A percentile compares a stretch with the other conserved stretches of the same genome.
Evolutionary conservation across 345 rosid genomes (phyloP).

Genomic region (Melastoma malabathricum): DNA sequence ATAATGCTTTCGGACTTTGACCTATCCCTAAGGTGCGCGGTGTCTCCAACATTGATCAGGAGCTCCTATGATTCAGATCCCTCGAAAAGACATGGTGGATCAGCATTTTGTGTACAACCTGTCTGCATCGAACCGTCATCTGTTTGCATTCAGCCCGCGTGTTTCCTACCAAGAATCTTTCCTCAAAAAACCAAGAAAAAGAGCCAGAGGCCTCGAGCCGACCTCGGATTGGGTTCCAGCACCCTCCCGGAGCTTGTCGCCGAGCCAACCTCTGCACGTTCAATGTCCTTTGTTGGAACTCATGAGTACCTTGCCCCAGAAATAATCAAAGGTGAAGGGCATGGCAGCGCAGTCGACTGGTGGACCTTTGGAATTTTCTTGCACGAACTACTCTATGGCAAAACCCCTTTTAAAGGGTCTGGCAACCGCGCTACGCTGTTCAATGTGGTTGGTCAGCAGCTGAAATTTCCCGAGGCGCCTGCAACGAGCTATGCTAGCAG

Average conservation of each 20-base stretch:
- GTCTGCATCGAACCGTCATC: constrained; percentile 83
- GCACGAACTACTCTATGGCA: constrained; percentile 77
- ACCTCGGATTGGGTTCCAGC: constrained; percentile 32
- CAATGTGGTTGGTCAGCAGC: constrained; percentile 90
- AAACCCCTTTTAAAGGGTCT: constrained; percentile 90
- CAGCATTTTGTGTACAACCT: constrained; percentile 80
- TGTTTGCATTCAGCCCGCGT: constrained; percentile 75
- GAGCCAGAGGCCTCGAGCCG: constrained; percentile 33
- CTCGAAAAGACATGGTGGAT: constrained; percentile 46
- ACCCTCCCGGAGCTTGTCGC: constrained; percentile 84
- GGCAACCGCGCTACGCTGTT: constrained; percentile 88
- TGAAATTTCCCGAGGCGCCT: constrained; percentile 80
- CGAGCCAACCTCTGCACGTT: constrained; percentile 85
- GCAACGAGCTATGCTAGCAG: constrained; percentile 75
- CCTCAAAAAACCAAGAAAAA: constrained; percentile 77
- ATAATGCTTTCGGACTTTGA: constrained; percentile 99
- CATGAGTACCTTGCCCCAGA: constrained; percentile 97
- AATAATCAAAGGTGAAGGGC: constrained; percentile 95
- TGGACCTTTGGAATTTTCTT: constrained; percentile 97
- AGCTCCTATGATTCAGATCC: constrained; percentile 53
- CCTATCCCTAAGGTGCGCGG: constrained; percentile 81
- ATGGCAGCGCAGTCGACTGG: constrained; percentile 98
- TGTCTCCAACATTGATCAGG: constrained; percentile 78
- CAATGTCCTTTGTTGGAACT: constrained; percentile 98
- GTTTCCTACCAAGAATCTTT: constrained; percentile 76